phyloP scores from a whole-genome alignment of 345 rosid species.

The Trapa bicornis region DNA sequence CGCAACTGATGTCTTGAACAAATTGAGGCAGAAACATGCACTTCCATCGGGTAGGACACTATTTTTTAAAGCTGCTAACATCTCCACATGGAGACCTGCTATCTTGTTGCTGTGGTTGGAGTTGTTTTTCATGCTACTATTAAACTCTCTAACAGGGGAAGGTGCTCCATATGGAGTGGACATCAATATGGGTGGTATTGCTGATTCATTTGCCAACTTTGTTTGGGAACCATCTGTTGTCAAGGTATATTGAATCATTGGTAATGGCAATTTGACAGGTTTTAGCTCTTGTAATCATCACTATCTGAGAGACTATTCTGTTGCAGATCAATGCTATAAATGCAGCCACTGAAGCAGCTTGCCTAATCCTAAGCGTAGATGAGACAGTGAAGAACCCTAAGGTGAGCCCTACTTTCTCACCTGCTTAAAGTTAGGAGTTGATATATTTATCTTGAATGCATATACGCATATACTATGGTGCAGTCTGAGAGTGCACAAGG shows the following conservation, averaged over 20 bases:
- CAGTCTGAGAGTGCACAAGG: constrained; percentile 99
- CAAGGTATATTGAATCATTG: constrained; percentile 31
- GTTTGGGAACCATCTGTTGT: constrained; percentile 99
- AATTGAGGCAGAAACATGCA: constrained; percentile 91
- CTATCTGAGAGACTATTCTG: not conserved
- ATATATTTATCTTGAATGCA: not conserved
- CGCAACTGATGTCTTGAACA: constrained; percentile 96
- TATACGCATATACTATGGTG: not conserved
- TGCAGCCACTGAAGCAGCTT: constrained; percentile 98
- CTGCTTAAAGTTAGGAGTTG: too few species aligned
- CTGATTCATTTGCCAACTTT: constrained; percentile 87
- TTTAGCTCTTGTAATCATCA: too few species aligned
- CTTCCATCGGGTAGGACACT: constrained; percentile 56
- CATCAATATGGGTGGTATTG: constrained; percentile 84
- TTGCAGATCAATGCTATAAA: constrained; percentile 87
- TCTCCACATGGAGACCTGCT: too few species aligned
- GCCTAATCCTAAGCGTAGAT: constrained; percentile 89
- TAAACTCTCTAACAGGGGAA: constrained; percentile 35
- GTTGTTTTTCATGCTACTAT: not conserved
- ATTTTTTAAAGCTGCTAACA: too few species aligned
- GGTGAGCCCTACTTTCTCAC: constrained; percentile 26
- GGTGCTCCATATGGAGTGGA: constrained; percentile 95
- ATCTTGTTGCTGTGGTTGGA: not conserved
- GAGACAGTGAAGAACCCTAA: constrained; percentile 98
- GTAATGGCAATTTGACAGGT: not conserved